Evolutionary conservation across 371 early-diverging fungal genomes (phyloP).

Genomic region (Batrachochytrium dendrobatidis): DNA sequence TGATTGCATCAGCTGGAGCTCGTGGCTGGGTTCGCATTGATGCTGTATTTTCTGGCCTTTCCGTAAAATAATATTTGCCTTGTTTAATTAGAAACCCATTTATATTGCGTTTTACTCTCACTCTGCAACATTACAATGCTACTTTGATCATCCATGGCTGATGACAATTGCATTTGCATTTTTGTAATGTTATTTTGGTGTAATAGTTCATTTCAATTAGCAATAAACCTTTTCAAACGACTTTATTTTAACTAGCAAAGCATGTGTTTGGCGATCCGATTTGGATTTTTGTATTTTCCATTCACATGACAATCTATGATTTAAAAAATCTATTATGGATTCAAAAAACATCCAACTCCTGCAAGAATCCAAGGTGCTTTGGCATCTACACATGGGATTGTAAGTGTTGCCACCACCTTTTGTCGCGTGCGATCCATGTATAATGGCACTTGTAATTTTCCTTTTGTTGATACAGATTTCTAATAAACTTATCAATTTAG

Average conservation of each 20-base stretch:
- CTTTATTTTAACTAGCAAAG: background rate
- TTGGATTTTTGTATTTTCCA: background rate
- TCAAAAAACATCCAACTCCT: constrained; percentile 37
- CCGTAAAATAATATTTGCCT: background rate
- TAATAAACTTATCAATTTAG: background rate
- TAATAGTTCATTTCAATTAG: too few relatives aligned
- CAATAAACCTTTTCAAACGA: background rate
- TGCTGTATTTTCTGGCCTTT: constrained; percentile 8
- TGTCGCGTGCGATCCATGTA: constrained; percentile 30
- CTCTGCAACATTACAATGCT: too few relatives aligned
- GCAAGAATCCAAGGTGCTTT: constrained; percentile 32
- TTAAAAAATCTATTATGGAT: constrained; percentile 1
- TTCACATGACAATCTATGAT: constrained; percentile 1
- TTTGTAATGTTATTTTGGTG: too few relatives aligned
- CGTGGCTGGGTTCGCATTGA: constrained; percentile 31
- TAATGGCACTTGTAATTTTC: constrained; percentile 27
- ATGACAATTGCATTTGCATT: too few relatives aligned
- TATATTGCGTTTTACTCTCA: too few relatives aligned
- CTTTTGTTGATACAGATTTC: background rate
- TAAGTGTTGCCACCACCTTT: constrained; percentile 21
- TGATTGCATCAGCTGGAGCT: constrained; percentile 27
- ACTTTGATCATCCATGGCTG: too few relatives aligned
- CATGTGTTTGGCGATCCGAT: background rate
- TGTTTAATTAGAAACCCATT: too few relatives aligned
- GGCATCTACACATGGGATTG: constrained; percentile 26